Base-by-base conservation (phyloP, 2,329 filamentous ascomycete genomes). In the Arthrobotrys iridis region DNA sequence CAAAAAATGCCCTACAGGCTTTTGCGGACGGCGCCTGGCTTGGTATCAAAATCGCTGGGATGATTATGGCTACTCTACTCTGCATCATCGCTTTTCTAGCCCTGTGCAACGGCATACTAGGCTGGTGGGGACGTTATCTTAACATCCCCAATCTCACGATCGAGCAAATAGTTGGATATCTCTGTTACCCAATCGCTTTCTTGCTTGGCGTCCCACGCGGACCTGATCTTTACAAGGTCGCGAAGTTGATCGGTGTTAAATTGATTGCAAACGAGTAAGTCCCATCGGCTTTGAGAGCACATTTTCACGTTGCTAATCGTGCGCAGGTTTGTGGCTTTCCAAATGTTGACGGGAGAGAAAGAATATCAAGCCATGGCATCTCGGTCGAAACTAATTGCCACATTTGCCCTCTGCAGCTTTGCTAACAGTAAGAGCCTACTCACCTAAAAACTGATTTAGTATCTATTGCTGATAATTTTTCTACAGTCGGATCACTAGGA, bases 11-110 rank as follows among this genome's bases (percentile, higher is more conserved):
- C 10, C 87, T 97, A 2, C 92, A 96, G 81, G 92, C 93, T 1
- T 93, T 96, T 79, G 89, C 92, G 77, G 92, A 92, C 78, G 93
- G 93, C 75, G 89, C 92, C 8, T 94, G 91, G 91, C 85, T 95
- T 7, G 93, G 92, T 81, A 86, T 96, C 79, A 94, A 93, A 85
- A 93, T 96, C 78, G 92, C 89, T 2, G 91, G 90, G 76, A 94
- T 93, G 87, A 94, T 96, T 68, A 80, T 91, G 48, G 87, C 89
- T 33, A 92, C 89, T 0, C 85, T 96, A n/a, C 87, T 96, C 26
- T 93, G 91, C 83, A 93, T 96, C 79, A 89, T 96, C 77, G 91
- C 91, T 15, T 85, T 93, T 30, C 86, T 96, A 59, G 90, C 85
- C 26, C 85, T 96, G 41, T 82, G 90, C 79, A 91, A 96, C 80